Base-by-base conservation (phyloP, 176 grass and related monocot species). In the Typha latifolia region DNA sequence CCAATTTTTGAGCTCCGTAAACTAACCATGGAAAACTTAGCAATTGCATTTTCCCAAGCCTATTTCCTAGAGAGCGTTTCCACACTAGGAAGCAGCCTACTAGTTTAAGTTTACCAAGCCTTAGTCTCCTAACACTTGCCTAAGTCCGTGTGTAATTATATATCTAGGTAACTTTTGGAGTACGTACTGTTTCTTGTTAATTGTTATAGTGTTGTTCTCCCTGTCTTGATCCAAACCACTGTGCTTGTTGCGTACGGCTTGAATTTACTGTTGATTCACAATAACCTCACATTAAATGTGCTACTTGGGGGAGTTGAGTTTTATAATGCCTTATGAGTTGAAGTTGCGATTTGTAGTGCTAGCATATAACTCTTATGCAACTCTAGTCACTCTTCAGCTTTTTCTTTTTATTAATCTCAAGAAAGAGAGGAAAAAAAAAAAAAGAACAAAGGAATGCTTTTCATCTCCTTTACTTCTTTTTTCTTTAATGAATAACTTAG, bases 71-170 rank as follows among this genome's bases (percentile, higher is more conserved):
- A 12, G 15, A 64, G 7, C 14, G 11, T 66, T 72, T 43, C 37
- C 5, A 43, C 37, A 43, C 5, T 62, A 24, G n/a, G 53, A 61
- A 72, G 73, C 18, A 75, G 37, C 37, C 31, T 31, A 69, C 23
- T 79, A 72, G 62, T 72, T 72, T 73, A 72, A 66, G 77, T 62
- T 73, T 61, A 59, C 77, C 47, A 67, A 80, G 65, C 62, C 31
- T 80, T 66, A 53, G 77, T 50, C 32, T 73, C 31, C 69, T 26
- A 59, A 62, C 32, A 32, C 43, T 48, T 14, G 48, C 69, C 49
- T 72, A 63, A 80, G 69, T 73, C 77, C 47, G 2, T 59, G 69
- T 62, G 69, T 52, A 67, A 55, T 18, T 75, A 76, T 75, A 70
- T 63, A 21, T 62, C 22, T 48, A 63, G 64, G 64, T 75, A 67